Percentiles rank a stretch among this genome's conserved stretches.
Conservation (phyloP, 208 protist genomes). For the Wallacemonas sp. region DNA sequence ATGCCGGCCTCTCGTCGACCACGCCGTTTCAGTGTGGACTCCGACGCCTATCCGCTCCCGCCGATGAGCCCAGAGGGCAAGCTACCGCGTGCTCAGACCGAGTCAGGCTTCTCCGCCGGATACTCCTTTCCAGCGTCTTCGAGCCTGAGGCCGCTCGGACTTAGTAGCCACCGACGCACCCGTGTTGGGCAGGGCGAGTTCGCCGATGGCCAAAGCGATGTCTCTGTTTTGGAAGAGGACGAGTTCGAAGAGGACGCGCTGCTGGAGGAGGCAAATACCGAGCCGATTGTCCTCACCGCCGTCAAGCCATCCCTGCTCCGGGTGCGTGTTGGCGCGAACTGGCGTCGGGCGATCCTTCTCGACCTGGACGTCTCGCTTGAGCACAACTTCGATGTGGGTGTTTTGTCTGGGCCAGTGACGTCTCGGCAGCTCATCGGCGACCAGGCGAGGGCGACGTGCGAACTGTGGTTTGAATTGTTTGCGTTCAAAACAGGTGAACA, state of each 20-base stretch:
- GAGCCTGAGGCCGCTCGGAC: too few species aligned
- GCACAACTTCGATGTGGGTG: constrained; percentile 60
- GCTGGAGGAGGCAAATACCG: background rate
- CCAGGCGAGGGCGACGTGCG: constrained; percentile 33
- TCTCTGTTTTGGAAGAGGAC: background rate
- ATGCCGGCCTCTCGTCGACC: background rate
- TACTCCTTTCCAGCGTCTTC: too few species aligned
- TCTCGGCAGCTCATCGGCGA: constrained; percentile 50
- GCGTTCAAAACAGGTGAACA: constrained; percentile 81
- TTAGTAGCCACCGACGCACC: too few species aligned
- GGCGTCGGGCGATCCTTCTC: constrained; percentile 63
- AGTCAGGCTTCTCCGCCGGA: background rate
- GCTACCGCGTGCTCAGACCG: background rate
- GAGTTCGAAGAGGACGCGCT: background rate
- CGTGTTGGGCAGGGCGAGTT: too few species aligned
- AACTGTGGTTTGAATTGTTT: constrained; percentile 65
- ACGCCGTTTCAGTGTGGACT: background rate
- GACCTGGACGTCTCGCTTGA: constrained; percentile 59
- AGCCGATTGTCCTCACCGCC: constrained; percentile 48
- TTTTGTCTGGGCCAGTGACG: constrained; percentile 68
- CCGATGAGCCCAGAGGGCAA: background rate
- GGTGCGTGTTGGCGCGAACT: constrained; percentile 55
- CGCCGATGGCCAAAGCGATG: background rate
- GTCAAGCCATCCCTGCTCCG: constrained; percentile 54
- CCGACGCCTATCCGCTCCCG: constrained; percentile 6